phyloP scores from a whole-genome alignment of 2,329 filamentous ascomycete genomes.

The Claviceps sp. region DNA sequence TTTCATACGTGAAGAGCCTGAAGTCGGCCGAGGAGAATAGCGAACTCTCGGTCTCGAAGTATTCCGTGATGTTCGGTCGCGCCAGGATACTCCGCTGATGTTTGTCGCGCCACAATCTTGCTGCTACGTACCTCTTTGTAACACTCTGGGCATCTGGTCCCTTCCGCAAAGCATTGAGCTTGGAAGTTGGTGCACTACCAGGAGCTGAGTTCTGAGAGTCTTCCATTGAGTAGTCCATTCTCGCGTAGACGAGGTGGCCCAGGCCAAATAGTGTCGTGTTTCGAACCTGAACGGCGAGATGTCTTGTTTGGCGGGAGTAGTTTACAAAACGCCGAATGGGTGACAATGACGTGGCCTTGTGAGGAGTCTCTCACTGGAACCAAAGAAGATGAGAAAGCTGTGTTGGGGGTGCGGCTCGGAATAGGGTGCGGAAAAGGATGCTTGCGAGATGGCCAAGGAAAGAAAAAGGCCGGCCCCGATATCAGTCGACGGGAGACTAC shows the following conservation, averaged over 20 bases:
- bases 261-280: not conserved
- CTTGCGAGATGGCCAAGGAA: not conserved
- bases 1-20: not conserved
- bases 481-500: not conserved
- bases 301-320: not conserved
- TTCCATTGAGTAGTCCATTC: constrained; percentile 33
- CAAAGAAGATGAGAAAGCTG: not conserved
- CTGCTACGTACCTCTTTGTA: constrained; percentile 51
- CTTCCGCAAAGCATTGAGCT: constrained; percentile 43
- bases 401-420: not conserved
- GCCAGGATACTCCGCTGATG: not conserved
- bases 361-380: not conserved
- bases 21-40: not conserved
- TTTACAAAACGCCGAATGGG: not conserved
- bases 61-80: not conserved
- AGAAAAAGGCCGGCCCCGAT: not conserved
- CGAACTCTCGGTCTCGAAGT: not conserved
- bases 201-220: constrained; percentile 56
- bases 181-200: constrained; percentile 46
- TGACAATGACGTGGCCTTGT: not conserved
- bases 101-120: not conserved
- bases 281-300: not conserved
- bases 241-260: not conserved
- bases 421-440: constrained; percentile 1
- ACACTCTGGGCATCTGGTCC: constrained; percentile 58